Conservation (phyloP, 768 basidiomycete species). For the Podaxis sp. region DNA sequence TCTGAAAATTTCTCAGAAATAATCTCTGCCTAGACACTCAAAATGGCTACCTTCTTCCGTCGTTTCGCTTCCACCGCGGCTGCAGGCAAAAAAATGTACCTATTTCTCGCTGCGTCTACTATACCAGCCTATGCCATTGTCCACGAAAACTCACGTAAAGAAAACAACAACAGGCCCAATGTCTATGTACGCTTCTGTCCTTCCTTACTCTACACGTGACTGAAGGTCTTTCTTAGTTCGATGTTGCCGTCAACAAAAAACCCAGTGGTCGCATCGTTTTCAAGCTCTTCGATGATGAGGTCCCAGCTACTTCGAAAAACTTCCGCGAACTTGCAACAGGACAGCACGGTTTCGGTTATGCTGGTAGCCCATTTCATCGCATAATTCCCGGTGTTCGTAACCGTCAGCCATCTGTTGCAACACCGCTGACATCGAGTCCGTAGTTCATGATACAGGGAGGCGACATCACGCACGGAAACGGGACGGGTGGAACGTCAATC, state of each 20-base stretch:
- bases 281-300: slow-evolving; percentile 78
- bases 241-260: slow-evolving; percentile 57
- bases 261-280: slow-evolving; percentile 75
- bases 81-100: slow-evolving; percentile 36
- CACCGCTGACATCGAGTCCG: slow-evolving; percentile 3
- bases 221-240: slow-evolving; percentile 44
- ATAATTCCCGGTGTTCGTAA: slow-evolving; percentile 61
- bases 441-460: slow-evolving; percentile 88
- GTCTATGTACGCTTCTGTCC: slow-evolving; percentile 6
- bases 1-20: neutral
- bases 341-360: slow-evolving; percentile 71
- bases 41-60: slow-evolving; percentile 52
- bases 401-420: neutral
- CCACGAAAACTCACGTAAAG: slow-evolving; percentile 19
- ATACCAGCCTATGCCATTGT: slow-evolving; percentile 30
- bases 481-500: slow-evolving; percentile 84
- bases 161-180: slow-evolving; percentile 12
- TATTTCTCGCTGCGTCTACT: slow-evolving; percentile 30
- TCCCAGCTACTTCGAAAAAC: slow-evolving; percentile 80
- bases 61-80: slow-evolving; percentile 52
- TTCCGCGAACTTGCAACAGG: slow-evolving; percentile 80
- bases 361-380: slow-evolving; percentile 68
- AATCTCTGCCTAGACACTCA: slow-evolving; percentile 6
- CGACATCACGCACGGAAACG: slow-evolving; percentile 76
- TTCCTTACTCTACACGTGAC: neutral